phyloP scores from a whole-genome alignment of 257 asterid species.

The Solanum pimpinellifolium region DNA sequence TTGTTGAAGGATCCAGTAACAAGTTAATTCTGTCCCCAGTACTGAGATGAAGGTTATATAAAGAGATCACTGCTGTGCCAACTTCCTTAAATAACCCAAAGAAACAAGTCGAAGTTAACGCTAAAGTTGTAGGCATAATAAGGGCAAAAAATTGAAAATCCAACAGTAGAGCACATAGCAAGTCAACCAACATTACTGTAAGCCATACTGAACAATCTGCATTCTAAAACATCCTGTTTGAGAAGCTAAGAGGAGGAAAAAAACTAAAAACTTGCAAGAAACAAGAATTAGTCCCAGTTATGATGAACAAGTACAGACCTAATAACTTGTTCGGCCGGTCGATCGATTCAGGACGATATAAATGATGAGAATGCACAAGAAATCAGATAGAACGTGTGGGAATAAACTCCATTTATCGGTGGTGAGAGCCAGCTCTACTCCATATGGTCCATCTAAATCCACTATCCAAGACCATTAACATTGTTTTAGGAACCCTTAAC shows the following conservation, averaged over 20 bases:
- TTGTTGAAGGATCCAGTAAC: slow-evolving; percentile 40
- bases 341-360: neutral
- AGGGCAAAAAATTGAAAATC: neutral
- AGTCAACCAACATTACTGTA: neutral
- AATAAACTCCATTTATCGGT: neutral
- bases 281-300: neutral
- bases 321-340: neutral
- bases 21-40: slow-evolving; percentile 43
- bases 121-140: slow-evolving; percentile 1
- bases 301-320: neutral
- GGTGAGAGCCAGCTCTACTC: neutral
- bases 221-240: neutral
- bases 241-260: neutral
- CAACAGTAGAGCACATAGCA: neutral
- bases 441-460: neutral
- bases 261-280: neutral
- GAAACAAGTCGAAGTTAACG: slow-evolving; percentile 10
- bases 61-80: slow-evolving; percentile 30
- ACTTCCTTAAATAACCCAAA: slow-evolving; percentile 35
- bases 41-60: slow-evolving; percentile 36
- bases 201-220: neutral
- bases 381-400: neutral
- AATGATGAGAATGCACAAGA: neutral
- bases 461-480: neutral
- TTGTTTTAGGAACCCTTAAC: neutral